phyloP scores from a whole-genome alignment of 768 basidiomycete genomes.

The Boletus insuetus region DNA sequence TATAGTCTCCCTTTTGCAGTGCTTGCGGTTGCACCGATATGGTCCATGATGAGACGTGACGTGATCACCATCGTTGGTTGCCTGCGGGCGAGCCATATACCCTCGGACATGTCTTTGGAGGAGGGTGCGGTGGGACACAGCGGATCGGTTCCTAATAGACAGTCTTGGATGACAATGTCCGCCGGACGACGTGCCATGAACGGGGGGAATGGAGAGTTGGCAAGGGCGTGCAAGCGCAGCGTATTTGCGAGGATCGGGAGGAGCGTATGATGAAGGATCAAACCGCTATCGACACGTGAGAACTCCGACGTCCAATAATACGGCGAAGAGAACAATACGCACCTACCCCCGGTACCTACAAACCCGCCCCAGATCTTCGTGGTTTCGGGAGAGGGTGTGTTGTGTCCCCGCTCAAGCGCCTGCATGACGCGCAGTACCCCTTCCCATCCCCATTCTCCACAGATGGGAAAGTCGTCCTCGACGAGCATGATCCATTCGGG shows the following conservation, averaged over 20 bases:
- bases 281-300: constrained; percentile 29
- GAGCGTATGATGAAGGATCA: constrained; percentile 39
- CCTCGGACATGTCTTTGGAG: constrained; percentile 1
- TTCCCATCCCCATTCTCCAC: constrained; percentile 35
- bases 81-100: constrained; percentile 9
- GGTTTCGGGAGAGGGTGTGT: constrained; percentile 3
- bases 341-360: constrained; percentile 44
- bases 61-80: constrained; percentile 36
- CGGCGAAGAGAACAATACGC: not conserved
- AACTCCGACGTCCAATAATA: not conserved
- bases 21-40: constrained; percentile 39
- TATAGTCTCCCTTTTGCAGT: constrained; percentile 32
- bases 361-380: constrained; percentile 36
- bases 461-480: constrained; percentile 45
- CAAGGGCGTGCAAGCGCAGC: constrained; percentile 33
- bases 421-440: constrained; percentile 34
- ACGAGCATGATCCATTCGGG: constrained; percentile 44
- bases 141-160: constrained; percentile 38
- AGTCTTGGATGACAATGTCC: constrained; percentile 43
- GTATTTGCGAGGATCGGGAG: constrained; percentile 34
- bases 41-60: constrained; percentile 42
- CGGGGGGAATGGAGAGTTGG: constrained; percentile 25
- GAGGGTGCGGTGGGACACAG: constrained; percentile 30
- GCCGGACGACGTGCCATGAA: constrained; percentile 32
- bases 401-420: constrained; percentile 25